phyloP scores from a whole-genome alignment of 192 early-diverging fungal species.

The Coemansia sp. region DNA sequence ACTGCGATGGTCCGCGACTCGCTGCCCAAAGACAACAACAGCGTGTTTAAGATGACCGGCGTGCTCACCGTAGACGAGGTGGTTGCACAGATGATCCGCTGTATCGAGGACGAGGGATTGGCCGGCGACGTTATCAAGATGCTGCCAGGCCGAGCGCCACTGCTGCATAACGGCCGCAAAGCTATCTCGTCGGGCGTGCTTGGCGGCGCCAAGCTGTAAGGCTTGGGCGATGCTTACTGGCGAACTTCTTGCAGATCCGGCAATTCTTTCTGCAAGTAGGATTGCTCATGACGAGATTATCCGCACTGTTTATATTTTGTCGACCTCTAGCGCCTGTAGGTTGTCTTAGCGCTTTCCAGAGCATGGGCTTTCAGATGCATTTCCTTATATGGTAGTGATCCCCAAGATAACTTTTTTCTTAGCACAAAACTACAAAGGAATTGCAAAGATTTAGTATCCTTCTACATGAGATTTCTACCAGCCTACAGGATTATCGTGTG shows the following conservation, averaged over 20 bases:
- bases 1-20: conserved; percentile 52
- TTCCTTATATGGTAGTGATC: no score
- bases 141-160: conserved; percentile 22
- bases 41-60: conserved; percentile 22
- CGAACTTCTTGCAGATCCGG: neutral
- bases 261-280: neutral
- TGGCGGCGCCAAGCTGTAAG: conserved; percentile 27
- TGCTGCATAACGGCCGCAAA: conserved; percentile 47
- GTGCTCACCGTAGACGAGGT: conserved; percentile 52
- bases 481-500: no score
- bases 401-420: no score
- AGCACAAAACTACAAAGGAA: no score
- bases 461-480: no score
- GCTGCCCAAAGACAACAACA: conserved; percentile 7
- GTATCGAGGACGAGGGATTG: conserved; percentile 59
- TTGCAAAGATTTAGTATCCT: no score
- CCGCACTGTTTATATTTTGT: no score
- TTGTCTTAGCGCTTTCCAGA: no score
- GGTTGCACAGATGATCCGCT: conserved; percentile 56
- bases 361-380: no score
- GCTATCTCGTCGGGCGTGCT: conserved; percentile 29
- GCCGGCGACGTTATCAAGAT: conserved; percentile 54
- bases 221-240: neutral
- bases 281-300: no score
- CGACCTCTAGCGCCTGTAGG: no score